These are phyloP conservation scores for Aspergillus brunneoviolaceus DNA, from an alignment of 2,329 filamentous ascomycete species.

Conservation along the genomic window DNA sequence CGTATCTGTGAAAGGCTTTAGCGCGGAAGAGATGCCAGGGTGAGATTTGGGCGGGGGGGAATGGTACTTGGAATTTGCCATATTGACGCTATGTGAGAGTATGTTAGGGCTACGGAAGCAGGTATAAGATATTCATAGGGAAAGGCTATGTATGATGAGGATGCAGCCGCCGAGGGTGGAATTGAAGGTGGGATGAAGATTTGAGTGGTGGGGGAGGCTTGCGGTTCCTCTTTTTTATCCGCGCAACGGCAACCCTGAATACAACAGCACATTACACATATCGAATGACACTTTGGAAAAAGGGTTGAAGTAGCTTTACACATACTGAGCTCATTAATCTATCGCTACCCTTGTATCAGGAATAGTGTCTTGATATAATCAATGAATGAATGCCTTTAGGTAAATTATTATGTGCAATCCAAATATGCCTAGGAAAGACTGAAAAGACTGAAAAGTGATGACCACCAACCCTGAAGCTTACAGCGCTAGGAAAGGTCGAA, in stretches of 20 bases:
- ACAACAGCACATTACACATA: too few relatives aligned
- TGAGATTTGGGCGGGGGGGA: neutral
- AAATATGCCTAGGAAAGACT: neutral
- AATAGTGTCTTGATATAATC: neutral
- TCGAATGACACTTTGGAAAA: too few relatives aligned
- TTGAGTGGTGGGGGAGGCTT: neutral
- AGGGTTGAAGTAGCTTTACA: too few relatives aligned
- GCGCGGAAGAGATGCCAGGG: neutral
- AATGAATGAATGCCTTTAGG: too few relatives aligned
- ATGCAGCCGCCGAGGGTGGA: neutral
- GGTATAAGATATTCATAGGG: neutral
- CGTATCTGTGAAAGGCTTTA: conserved; percentile 62
- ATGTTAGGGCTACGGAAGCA: neutral
- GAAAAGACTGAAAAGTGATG: neutral
- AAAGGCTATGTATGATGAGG: neutral
- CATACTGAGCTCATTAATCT: too few relatives aligned
- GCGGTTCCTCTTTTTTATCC: neutral
- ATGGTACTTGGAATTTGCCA: conserved; percentile 20
- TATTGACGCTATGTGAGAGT: neutral
- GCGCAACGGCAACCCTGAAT: neutral
- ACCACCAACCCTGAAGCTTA: neutral
- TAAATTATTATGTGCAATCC: neutral
- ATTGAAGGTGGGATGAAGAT: neutral
- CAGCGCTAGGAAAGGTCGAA: neutral
- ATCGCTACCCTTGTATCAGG: too few relatives aligned